Base-by-base conservation (phyloP, 352 stramenopile genomes). In the Globisporangium spinosum region DNA sequence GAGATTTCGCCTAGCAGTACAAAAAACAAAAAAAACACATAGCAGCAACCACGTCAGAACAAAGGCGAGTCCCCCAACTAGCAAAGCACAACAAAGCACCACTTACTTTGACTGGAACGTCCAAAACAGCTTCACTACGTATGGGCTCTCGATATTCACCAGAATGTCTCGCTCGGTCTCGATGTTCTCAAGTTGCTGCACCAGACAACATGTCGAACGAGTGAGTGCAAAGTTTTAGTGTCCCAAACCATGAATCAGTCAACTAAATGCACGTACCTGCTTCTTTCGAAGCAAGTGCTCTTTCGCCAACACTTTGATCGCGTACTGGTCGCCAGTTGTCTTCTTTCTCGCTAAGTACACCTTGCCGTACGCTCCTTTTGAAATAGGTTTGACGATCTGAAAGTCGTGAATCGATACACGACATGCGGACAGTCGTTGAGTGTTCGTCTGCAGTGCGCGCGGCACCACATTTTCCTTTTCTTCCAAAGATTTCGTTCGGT, bases 61-160 rank as follows among this genome's bases (percentile, higher is more conserved):
- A 64, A 17, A 27, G 9, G 35, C 13, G 32, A 60, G 58, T 34
- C 34, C 15, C 12, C n/a, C 34, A 34, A 23, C n/a, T 0, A 23
- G 15, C 10, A 22, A 43, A 5, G 27, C 35, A 35, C 10, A 2
- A 32, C 61, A 43, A 20, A 32, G 12, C 12, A 27, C 34, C 20
- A 78, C 79, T 67, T 84, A 94, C 86, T 87, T 91, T 34, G 82
- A 93, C 77, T 97, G 90, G 64, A 97, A 97, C 5, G 87, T 93
- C 82, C 89, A 97, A 63, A 94, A 97, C 4, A 97, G 71, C 70
- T 95, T 97, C 22, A 97, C 91, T 29, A 97, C 89, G 57, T 97
- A 97, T 29, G 91, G 91, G 61, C 90, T 96, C 62, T 95, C 75
- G 10, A 96, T 87, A 61, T 75, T 90, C 13, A 91, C 84, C 63